Evolutionary conservation across 352 stramenopile species (phyloP), one percentile per base, ranked within the genome.

Genomic region (Globisporangium okanoganense): DNA sequence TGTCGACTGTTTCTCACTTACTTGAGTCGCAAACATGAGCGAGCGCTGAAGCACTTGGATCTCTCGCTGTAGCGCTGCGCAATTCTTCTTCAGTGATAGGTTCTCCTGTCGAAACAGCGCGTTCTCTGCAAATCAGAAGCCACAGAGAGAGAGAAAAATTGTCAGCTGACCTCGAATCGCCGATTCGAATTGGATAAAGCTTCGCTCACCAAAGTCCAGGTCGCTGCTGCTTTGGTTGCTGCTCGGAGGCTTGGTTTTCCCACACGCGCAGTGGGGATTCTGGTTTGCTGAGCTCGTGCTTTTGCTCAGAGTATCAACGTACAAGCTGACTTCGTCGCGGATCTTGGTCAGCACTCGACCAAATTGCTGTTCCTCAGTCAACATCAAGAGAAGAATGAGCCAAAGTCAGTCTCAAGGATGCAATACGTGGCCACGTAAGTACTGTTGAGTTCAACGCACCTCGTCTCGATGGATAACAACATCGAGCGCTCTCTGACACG

Each of bases 261-360:
- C 38, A 45, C 44, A 56, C 9, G 16, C 36, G 16, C 53, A 66
- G 44, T 5, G 22, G 3, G 13, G n/a, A 22, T 18, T 10, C 12
- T 27, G 31, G 18, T 27, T 48, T 29, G 18, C 51, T 43, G 6
- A 13, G 16, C n/a, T 20, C 5, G 1, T 59, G 18, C 62, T 71
- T 58, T 43, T 67, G 47, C 25, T 52, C 18, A 67, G 61, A 16
- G 59, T 57, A 9, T 79, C 58, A n/a, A 90, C 52, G 50, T 84
- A 87, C 2, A 57, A 70, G 53, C 69, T 74, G 61, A 88, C 80
- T 58, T 90, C 78, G 59, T 87, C 79, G 13, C 82, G 78, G 49
- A 92, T 87, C 33, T 65, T 76, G 5, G 68, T 62, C 22, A 92
- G 57, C 33, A 90, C 58, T 1, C 73, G 67, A 13, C 79, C 74